Conservation (phyloP, 2,329 filamentous ascomycete species). For the Aspergillus texensis region DNA sequence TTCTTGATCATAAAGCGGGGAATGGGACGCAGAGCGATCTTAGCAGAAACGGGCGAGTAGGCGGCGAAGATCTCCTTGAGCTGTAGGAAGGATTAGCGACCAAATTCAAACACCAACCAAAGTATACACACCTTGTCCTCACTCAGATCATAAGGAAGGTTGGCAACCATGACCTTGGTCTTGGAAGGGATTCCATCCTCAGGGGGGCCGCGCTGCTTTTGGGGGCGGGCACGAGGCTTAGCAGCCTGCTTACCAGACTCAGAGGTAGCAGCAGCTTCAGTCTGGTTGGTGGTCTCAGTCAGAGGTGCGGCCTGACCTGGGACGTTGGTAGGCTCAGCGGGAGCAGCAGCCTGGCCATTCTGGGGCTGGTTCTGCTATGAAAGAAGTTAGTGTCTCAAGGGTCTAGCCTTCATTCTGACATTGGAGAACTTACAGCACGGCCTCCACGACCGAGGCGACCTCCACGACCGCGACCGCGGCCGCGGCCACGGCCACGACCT, state of each 20-base stretch:
- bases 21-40: constrained; percentile 97
- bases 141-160: constrained; percentile 95
- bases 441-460: constrained; percentile 69
- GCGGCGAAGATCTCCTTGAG: constrained; percentile 95
- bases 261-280: constrained; percentile 39
- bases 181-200: constrained; percentile 97
- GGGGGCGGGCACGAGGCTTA: constrained; percentile 55
- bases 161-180: constrained; percentile 99
- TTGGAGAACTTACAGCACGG: constrained; percentile 52
- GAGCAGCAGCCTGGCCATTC: constrained; percentile 28
- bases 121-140: constrained; percentile 80
- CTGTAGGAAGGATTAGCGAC: constrained; percentile 53
- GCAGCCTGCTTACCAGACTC: constrained; percentile 45
- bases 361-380: constrained; percentile 22
- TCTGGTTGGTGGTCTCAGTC: constrained; percentile 25
- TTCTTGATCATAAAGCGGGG: constrained; percentile 99
- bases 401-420: neutral
- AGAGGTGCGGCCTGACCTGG: constrained; percentile 24
- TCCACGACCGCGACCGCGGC: constrained; percentile 67
- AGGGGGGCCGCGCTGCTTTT: constrained; percentile 88
- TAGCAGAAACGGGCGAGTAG: constrained; percentile 91
- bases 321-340: constrained; percentile 24
- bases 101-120: constrained; percentile 7
- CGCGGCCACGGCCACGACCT: constrained; percentile 64
- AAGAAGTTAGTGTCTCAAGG: constrained; percentile 1